Evolutionary conservation across 2,329 filamentous ascomycete genomes (phyloP), one percentile per base, ranked within the genome.

Genomic region (Blastomyces emzantsi): DNA sequence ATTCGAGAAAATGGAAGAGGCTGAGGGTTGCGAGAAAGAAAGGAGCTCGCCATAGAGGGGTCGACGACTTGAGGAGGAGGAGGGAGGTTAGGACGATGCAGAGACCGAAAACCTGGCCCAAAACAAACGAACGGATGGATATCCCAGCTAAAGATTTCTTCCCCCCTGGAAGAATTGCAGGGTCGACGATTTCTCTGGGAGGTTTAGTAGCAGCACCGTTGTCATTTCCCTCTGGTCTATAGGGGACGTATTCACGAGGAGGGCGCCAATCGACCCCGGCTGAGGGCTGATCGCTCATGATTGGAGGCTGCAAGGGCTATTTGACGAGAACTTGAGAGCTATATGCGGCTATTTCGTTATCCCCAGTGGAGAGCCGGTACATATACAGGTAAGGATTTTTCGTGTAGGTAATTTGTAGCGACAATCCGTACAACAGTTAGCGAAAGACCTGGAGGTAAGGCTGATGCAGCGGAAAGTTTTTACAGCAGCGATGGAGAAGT

Each of bases 1-100:
- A 99, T 77, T 99, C 94, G 75, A 97, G 87, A 77, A 96, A 97
- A 80, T 99, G 94, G 78, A 97, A 97, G 39, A 88, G 70, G 33
- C 87, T 83, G 58, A 97, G 86, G 17, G 86, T 80, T 47, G 74
- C 67, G 64, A 81, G 67, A 72, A 81, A 81, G 69, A 83, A 80
- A 9, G 82, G 80, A 0, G 84, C 73, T 28, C 85, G 80, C 85
- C 85, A 89, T 62, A 84, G 72, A 4, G 77, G 74, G 51, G 72
- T 77, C 15, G 66, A 65, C 45, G 63, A 67, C 55, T 70, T 65
- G 61, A 71, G 64, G 57, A 71, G 66, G 57, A 71, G 66, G 11
- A 74, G 64, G 62, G 72, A 22, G 4, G 74, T 70, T 15, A 75
- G 61, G 36, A 72, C 66, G 17, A 60, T 36, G 51, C 72, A 74